These are phyloP conservation scores for Drechslera avenae DNA, from an alignment of 2,329 filamentous ascomycete species.

Conservation along the genomic window DNA sequence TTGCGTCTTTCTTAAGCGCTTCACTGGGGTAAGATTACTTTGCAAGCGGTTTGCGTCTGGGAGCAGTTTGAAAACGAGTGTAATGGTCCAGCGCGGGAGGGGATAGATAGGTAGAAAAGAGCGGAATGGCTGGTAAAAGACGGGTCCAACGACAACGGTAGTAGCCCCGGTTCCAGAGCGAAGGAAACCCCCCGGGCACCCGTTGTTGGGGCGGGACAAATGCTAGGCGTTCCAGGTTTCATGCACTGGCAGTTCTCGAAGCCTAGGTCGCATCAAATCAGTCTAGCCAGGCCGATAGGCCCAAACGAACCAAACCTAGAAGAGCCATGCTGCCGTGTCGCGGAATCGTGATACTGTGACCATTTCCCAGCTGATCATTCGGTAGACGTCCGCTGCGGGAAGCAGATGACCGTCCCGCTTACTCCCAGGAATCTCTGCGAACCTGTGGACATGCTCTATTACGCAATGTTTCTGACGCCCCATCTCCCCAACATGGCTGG, in stretches of 20 bases:
- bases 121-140: conserved; percentile 16
- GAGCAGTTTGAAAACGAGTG: conserved; percentile 6
- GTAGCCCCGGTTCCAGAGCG: background rate
- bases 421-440: background rate
- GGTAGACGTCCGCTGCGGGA: too few relatives aligned
- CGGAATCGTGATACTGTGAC: conserved; percentile 1
- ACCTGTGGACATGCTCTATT: background rate
- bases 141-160: conserved; percentile 9
- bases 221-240: conserved; percentile 17
- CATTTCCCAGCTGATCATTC: too few relatives aligned
- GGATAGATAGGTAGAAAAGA: conserved; percentile 8
- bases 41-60: background rate
- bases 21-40: background rate
- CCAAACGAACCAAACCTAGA: conserved; percentile 23
- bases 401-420: too few relatives aligned
- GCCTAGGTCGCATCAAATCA: conserved; percentile 12
- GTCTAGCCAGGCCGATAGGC: conserved; percentile 19
- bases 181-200: conserved; percentile 10
- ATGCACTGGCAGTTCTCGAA: conserved; percentile 28
- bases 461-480: background rate
- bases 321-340: conserved; percentile 17
- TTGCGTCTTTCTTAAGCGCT: background rate
- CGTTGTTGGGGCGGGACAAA: conserved; percentile 22
- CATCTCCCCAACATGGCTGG: background rate
- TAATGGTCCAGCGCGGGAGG: conserved; percentile 1